Conservation (phyloP, 176 grass and related monocot species). For the Zea mays region Zm-B73-REFERENCE-NAM-5.0 NC_050096.1:203982001-203982500, state of each 20-base stretch:
- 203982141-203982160: neutral
- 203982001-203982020: neutral
- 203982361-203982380: neutral
- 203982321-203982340: slow-evolving; percentile 35
- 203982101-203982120: slow-evolving; percentile 36
- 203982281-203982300: neutral
- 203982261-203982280: neutral
- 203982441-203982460: neutral
- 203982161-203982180: slow-evolving; percentile 3
- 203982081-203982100: slow-evolving; percentile 19
- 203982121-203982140: slow-evolving; percentile 21
- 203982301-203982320: slow-evolving; percentile 33
- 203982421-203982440: neutral
- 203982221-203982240: neutral
- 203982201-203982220: neutral
- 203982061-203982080: neutral
- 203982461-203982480: neutral
- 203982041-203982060: slow-evolving; percentile 36
- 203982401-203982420: slow-evolving; percentile 50
- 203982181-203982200: slow-evolving; percentile 7
- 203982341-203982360: slow-evolving; percentile 33
- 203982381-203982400: slow-evolving; percentile 59
- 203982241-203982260: neutral
- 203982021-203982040: slow-evolving; percentile 35
- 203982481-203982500: slow-evolving; percentile 32